Conservation (phyloP, 768 basidiomycete species). For the Leccinum subtestaceum region DNA sequence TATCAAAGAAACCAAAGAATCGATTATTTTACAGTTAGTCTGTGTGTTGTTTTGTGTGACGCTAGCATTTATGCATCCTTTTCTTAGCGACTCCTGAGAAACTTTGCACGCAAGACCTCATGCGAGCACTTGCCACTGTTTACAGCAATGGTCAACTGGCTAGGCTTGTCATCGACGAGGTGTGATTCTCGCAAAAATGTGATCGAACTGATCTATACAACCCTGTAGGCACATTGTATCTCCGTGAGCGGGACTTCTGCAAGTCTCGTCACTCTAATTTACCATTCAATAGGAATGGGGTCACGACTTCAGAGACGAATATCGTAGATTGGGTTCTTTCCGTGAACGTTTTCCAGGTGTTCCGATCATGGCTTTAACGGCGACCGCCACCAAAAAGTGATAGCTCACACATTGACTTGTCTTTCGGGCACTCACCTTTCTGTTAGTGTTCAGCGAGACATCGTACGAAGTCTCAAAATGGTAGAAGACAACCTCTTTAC, state of each 20-base stretch:
- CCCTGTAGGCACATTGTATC: slow-evolving; percentile 74
- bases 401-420: background rate
- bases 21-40: slow-evolving; percentile 73
- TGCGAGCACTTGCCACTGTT: slow-evolving; percentile 45
- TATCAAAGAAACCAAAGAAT: slow-evolving; percentile 52
- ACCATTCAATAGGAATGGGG: slow-evolving; percentile 69
- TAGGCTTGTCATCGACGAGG: slow-evolving; percentile 81
- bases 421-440: slow-evolving; percentile 4
- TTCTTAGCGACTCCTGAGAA: slow-evolving; percentile 76
- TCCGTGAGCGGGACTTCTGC: slow-evolving; percentile 46
- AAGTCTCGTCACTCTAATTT: background rate
- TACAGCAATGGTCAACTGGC: slow-evolving; percentile 60
- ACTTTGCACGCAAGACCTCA: slow-evolving; percentile 54
- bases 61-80: background rate
- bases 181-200: slow-evolving; percentile 26
- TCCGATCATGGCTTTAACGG: slow-evolving; percentile 86
- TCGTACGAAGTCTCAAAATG: slow-evolving; percentile 65
- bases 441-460: slow-evolving; percentile 69
- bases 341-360: slow-evolving; percentile 62
- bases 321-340: slow-evolving; percentile 68
- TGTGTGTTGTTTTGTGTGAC: background rate
- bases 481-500: slow-evolving; percentile 51
- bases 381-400: slow-evolving; percentile 73
- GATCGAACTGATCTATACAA: slow-evolving; percentile 4
- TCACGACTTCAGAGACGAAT: slow-evolving; percentile 75